phyloP scores from a whole-genome alignment of 2,329 filamentous ascomycete species.

The Colletotrichum chlorophyti region DNA sequence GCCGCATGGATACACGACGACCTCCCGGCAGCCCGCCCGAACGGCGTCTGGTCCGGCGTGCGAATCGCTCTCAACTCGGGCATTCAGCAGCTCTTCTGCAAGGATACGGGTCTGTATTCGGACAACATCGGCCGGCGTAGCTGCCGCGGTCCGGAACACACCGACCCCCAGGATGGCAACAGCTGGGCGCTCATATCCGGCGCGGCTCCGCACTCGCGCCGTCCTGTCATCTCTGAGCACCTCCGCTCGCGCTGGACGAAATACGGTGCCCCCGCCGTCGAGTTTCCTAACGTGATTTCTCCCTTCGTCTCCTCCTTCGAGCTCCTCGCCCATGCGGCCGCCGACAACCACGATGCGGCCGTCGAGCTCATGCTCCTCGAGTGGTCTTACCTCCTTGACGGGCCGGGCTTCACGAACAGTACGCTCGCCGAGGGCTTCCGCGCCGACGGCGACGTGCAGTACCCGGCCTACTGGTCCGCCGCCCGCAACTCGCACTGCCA shows the following conservation, averaged over 20 bases:
- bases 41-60: slow-evolving; percentile 28
- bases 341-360: slow-evolving; percentile 42
- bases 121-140: slow-evolving; percentile 47
- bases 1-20: slow-evolving; percentile 49
- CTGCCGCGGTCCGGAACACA: slow-evolving; percentile 41
- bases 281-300: slow-evolving; percentile 43
- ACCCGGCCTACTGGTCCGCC: slow-evolving; percentile 38
- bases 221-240: slow-evolving; percentile 39
- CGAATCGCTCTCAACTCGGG: slow-evolving; percentile 30
- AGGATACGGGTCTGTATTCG: slow-evolving; percentile 46
- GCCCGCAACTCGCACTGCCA: slow-evolving; percentile 43
- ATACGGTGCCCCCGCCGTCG: slow-evolving; percentile 53
- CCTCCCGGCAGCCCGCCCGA: slow-evolving; percentile 9
- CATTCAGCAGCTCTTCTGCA: slow-evolving; percentile 33
- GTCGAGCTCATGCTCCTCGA: slow-evolving; percentile 48
- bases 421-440: slow-evolving; percentile 50
- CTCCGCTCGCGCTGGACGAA: slow-evolving; percentile 48
- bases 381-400: slow-evolving; percentile 48
- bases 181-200: slow-evolving; percentile 49
- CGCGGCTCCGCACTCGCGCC: slow-evolving; percentile 30
- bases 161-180: slow-evolving; percentile 58
- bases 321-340: slow-evolving; percentile 43
- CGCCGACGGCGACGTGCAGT: slow-evolving; percentile 42
- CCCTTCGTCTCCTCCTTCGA: slow-evolving; percentile 44
- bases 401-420: slow-evolving; percentile 47